phyloP scores from a whole-genome alignment of 805 yeast genomes.

The Komagataella ulmi region DNA sequence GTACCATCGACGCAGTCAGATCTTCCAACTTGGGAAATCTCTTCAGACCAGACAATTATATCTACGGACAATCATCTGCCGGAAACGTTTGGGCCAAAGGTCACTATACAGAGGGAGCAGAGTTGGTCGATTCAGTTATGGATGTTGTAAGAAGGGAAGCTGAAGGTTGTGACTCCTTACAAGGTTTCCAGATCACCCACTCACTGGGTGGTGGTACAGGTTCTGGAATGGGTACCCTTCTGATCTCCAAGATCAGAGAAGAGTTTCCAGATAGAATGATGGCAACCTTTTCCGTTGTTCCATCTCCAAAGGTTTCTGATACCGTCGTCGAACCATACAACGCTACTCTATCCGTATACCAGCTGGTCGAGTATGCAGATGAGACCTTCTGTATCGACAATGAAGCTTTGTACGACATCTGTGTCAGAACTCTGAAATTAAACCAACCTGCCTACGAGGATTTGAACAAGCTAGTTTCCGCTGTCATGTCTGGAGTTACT shows the following conservation, averaged over 20 bases:
- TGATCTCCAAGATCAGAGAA: slow-evolving; percentile 77
- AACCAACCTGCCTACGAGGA: slow-evolving; percentile 69
- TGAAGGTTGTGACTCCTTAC: slow-evolving; percentile 83
- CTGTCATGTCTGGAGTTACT: slow-evolving; percentile 93
- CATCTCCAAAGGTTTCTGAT: slow-evolving; percentile 83
- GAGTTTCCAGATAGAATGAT: slow-evolving; percentile 93
- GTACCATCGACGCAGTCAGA: slow-evolving; percentile 78
- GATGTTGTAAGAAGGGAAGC: slow-evolving; percentile 91
- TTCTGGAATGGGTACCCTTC: slow-evolving; percentile 89
- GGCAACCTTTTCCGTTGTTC: slow-evolving; percentile 90
- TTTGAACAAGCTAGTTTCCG: slow-evolving; percentile 70
- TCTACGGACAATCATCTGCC: slow-evolving; percentile 84
- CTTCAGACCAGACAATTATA: slow-evolving; percentile 86
- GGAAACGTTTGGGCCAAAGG: slow-evolving; percentile 98
- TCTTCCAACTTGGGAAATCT: slow-evolving; percentile 71
- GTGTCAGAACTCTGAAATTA: slow-evolving; percentile 74
- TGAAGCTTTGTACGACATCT: slow-evolving; percentile 84
- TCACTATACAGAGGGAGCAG: slow-evolving; percentile 94
- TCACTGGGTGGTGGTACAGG: slow-evolving; percentile 91
- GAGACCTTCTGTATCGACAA: slow-evolving; percentile 94
- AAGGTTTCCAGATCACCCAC: slow-evolving; percentile 86
- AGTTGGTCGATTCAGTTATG: slow-evolving; percentile 78
- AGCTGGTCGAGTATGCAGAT: slow-evolving; percentile 80
- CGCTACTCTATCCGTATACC: slow-evolving; percentile 83
- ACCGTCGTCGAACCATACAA: slow-evolving; percentile 94